phyloP scores from a whole-genome alignment of 1,284 basidiomycete genomes.

The Fistulina hepatica region DNA sequence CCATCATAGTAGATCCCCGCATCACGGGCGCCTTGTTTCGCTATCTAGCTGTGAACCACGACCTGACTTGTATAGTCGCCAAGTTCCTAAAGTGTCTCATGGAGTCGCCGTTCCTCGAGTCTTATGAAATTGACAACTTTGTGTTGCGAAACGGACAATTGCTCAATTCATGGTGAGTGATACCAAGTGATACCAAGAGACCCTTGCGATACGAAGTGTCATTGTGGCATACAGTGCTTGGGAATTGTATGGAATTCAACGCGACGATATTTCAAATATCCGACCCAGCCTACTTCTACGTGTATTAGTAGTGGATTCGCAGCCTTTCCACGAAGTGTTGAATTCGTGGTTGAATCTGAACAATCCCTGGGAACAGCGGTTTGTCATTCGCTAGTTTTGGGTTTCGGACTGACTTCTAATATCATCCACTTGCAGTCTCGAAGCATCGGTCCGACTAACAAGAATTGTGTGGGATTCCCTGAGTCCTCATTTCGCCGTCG shows the following conservation, averaged over 20 bases:
- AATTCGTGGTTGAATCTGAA: constrained; percentile 26
- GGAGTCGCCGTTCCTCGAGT: constrained; percentile 45
- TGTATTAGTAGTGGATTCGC: constrained; percentile 48
- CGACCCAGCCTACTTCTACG: constrained; percentile 46
- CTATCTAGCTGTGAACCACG: constrained; percentile 46
- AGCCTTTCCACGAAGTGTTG: constrained; percentile 44
- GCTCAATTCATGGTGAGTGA: constrained; percentile 43
- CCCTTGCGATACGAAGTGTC: not conserved
- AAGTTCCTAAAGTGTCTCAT: constrained; percentile 55
- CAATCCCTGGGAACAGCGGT: constrained; percentile 41
- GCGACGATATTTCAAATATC: constrained; percentile 37
- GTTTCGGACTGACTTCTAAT: constrained; percentile 3
- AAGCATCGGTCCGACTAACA: constrained; percentile 41
- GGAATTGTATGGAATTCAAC: constrained; percentile 51
- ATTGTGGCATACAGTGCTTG: constrained; percentile 37
- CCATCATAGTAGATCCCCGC: constrained; percentile 42
- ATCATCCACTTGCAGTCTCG: constrained; percentile 21
- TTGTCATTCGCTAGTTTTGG: constrained; percentile 6
- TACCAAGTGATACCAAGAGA: not conserved
- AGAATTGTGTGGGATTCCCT: constrained; percentile 53
- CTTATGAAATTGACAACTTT: constrained; percentile 61
- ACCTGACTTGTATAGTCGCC: constrained; percentile 41
- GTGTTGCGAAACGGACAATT: constrained; percentile 47
- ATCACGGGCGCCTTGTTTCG: constrained; percentile 41
- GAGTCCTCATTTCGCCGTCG: constrained; percentile 45